Evolutionary conservation across 352 stramenopile genomes (phyloP).

Genomic region (Globisporangium ultimum): DNA sequence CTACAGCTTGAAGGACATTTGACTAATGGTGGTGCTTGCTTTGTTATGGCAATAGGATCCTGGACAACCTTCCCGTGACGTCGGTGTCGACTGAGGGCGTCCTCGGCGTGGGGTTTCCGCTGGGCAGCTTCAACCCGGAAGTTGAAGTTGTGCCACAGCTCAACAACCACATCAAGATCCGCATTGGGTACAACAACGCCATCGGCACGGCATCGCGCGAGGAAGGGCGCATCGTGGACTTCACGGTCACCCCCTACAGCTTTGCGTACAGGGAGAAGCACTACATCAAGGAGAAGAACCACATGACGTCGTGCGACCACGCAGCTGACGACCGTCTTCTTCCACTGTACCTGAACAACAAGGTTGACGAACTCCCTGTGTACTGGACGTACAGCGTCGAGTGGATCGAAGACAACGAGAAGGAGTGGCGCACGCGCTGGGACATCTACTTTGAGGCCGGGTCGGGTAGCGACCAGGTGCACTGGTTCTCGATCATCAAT

Average conservation of each 20-base stretch:
- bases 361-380: slow-evolving; percentile 80
- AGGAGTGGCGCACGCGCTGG: slow-evolving; percentile 98
- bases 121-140: slow-evolving; percentile 90
- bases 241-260: slow-evolving; percentile 97
- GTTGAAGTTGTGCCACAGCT: slow-evolving; percentile 90
- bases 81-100: slow-evolving; percentile 62
- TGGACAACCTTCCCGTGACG: slow-evolving; percentile 97
- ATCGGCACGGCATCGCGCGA: slow-evolving; percentile 60
- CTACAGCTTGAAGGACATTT: background rate
- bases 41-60: slow-evolving; percentile 71
- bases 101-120: slow-evolving; percentile 80
- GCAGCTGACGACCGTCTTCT: slow-evolving; percentile 57
- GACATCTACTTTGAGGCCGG: slow-evolving; percentile 97
- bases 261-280: slow-evolving; percentile 91
- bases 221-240: slow-evolving; percentile 97
- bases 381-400: slow-evolving; percentile 98
- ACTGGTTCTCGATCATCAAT: slow-evolving; percentile 99
- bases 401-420: slow-evolving; percentile 93
- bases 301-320: slow-evolving; percentile 76
- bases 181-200: slow-evolving; percentile 97
- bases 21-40: background rate
- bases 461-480: slow-evolving; percentile 92
- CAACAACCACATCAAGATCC: slow-evolving; percentile 99
- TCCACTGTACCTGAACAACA: slow-evolving; percentile 80
- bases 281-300: slow-evolving; percentile 57